Percentiles rank a stretch among this genome's conserved stretches.
phyloP scores from a whole-genome alignment of 805 yeast genomes.

The Sugiyamaella smithiae region DNA sequence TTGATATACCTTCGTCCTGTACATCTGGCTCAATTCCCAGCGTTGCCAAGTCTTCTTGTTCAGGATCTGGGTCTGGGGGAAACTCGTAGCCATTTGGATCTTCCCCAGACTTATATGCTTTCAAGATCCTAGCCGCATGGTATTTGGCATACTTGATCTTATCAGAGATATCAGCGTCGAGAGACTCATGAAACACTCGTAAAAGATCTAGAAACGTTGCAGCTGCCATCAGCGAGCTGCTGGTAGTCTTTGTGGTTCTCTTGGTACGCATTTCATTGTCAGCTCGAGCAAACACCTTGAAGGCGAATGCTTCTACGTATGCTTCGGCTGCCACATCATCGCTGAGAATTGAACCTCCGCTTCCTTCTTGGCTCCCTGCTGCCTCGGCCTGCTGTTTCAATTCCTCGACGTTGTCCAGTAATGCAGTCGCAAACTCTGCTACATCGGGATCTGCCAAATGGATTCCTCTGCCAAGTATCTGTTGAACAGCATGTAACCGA shows the following conservation, averaged over 20 bases:
- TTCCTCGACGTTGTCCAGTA: constrained; percentile 70
- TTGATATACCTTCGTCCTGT: background rate
- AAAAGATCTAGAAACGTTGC: constrained; percentile 52
- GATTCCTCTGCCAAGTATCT: constrained; percentile 56
- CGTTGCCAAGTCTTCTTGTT: constrained; percentile 7
- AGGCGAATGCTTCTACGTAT: constrained; percentile 56
- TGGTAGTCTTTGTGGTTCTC: constrained; percentile 46
- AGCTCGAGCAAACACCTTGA: constrained; percentile 54
- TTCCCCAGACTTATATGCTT: constrained; percentile 45
- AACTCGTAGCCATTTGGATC: constrained; percentile 58
- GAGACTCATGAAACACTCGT: constrained; percentile 38
- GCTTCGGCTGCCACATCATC: constrained; percentile 59
- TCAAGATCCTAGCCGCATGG: constrained; percentile 57
- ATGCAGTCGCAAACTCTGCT: constrained; percentile 54
- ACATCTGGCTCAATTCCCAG: background rate
- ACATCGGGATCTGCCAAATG: constrained; percentile 57
- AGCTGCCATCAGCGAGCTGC: constrained; percentile 51
- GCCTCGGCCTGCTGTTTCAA: constrained; percentile 45
- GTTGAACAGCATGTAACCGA: constrained; percentile 67
- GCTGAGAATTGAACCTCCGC: constrained; percentile 44
- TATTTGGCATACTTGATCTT: constrained; percentile 61
- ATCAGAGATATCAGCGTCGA: constrained; percentile 35
- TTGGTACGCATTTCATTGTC: constrained; percentile 47
- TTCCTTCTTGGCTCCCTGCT: constrained; percentile 36
- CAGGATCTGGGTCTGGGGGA: constrained; percentile 35